A percentile compares a stretch with the other conserved stretches of the same genome.
Evolutionary conservation across 768 basidiomycete genomes (phyloP).

Genomic region (Boletus subcaerulescens): DNA sequence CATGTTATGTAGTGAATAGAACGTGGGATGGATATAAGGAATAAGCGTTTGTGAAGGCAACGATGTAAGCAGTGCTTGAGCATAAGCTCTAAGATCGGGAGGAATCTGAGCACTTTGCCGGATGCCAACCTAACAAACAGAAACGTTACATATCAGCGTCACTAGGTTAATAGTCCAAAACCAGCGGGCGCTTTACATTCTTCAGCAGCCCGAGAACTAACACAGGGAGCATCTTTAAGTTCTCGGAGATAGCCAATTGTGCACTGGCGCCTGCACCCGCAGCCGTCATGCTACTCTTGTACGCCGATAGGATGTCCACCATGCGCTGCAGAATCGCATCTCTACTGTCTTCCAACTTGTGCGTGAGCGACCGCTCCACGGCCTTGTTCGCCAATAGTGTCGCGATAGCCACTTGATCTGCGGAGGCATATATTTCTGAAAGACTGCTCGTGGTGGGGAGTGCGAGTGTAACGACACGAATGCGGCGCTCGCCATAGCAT

Average conservation of each 20-base stretch:
- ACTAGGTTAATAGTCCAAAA: neutral
- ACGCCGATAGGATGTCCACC: conserved; percentile 79
- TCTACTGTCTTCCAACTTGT: conserved; percentile 86
- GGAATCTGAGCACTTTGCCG: conserved; percentile 97
- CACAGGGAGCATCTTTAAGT: conserved; percentile 92
- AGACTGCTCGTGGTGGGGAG: conserved; percentile 85
- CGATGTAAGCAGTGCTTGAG: conserved; percentile 87
- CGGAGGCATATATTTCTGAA: conserved; percentile 87
- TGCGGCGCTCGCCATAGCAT: conserved; percentile 88
- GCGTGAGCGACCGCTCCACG: conserved; percentile 80
- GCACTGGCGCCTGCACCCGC: conserved; percentile 92
- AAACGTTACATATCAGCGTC: neutral
- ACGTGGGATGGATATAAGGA: conserved; percentile 91
- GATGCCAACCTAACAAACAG: conserved; percentile 68
- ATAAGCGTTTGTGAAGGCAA: conserved; percentile 88
- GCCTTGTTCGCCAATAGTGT: conserved; percentile 90
- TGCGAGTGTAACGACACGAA: conserved; percentile 86
- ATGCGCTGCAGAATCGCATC: conserved; percentile 82
- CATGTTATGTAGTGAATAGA: conserved; percentile 98
- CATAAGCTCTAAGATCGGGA: conserved; percentile 93
- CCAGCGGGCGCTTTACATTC: conserved; percentile 58
- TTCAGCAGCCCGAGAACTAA: conserved; percentile 88
- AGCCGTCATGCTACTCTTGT: conserved; percentile 96
- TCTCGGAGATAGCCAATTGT: conserved; percentile 88
- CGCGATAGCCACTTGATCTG: conserved; percentile 82